These are phyloP conservation scores for Plenodomus lindquistii DNA, from an alignment of 2,329 filamentous ascomycete genomes.

Conservation along the genomic window DNA sequence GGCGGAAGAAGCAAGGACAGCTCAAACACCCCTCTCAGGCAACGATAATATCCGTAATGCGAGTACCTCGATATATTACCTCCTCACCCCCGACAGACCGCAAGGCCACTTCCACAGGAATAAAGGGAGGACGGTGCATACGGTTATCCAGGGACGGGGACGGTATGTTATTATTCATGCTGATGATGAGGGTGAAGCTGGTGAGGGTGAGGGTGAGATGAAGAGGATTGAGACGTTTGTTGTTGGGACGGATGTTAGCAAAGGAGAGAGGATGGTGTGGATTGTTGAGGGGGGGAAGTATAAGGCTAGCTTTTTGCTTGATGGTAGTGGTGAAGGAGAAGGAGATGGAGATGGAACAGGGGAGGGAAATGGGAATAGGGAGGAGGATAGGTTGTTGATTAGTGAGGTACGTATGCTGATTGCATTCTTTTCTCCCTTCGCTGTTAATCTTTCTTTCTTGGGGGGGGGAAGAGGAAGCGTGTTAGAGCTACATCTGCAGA, in stretches of 20 bases:
- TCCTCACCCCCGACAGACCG: conserved; percentile 60
- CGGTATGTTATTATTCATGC: conserved; percentile 67
- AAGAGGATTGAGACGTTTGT: conserved; percentile 66
- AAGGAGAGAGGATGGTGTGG: conserved; percentile 68
- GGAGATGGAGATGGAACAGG: no score
- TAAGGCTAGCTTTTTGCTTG: conserved; percentile 65
- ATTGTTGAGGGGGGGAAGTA: conserved; percentile 70
- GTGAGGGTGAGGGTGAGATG: conserved; percentile 43
- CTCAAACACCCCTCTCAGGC: conserved; percentile 42
- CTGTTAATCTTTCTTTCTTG: neutral
- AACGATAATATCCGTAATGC: conserved; percentile 54
- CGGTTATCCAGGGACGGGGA: conserved; percentile 65
- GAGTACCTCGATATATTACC: conserved; percentile 67
- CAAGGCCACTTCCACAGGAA: conserved; percentile 68
- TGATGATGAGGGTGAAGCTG: conserved; percentile 42
- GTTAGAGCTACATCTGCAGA: no score
- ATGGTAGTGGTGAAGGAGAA: conserved; percentile 47
- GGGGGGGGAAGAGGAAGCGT: neutral
- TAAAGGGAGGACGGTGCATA: conserved; percentile 64
- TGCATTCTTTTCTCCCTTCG: neutral
- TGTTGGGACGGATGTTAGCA: conserved; percentile 61
- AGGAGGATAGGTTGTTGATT: conserved; percentile 61
- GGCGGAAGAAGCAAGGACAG: conserved; percentile 22
- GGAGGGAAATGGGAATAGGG: no score
- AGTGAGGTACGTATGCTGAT: conserved; percentile 61